Percentiles rank a stretch among this genome's conserved stretches.
These are phyloP conservation scores for Phytophthora pinifolia DNA, from an alignment of 352 stramenopile species.

Conservation along the genomic window DNA sequence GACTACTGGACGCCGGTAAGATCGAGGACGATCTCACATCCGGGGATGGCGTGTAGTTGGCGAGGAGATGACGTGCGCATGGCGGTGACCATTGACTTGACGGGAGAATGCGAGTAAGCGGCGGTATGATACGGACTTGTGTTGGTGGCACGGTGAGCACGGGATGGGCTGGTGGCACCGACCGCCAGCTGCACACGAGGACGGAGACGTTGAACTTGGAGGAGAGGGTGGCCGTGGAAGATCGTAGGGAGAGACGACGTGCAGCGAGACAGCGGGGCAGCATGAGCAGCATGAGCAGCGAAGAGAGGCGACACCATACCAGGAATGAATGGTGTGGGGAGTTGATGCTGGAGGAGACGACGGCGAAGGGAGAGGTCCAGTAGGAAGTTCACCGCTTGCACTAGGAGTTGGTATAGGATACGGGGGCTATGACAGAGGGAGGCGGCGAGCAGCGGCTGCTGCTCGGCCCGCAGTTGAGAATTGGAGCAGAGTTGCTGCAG, in stretches of 20 bases:
- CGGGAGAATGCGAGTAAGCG: no score
- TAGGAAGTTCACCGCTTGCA: conserved; percentile 1
- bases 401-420: background rate
- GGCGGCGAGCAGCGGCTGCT: background rate
- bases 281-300: no score
- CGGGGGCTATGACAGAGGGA: background rate
- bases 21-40: conserved; percentile 4
- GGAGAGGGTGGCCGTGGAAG: no score
- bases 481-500: background rate
- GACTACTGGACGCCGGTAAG: conserved; percentile 1
- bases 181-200: background rate
- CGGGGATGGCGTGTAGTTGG: background rate
- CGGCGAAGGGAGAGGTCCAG: background rate
- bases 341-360: no score
- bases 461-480: background rate
- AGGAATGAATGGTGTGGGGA: no score
- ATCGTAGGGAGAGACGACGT: background rate
- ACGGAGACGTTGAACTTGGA: background rate
- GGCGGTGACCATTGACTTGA: no score
- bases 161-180: background rate
- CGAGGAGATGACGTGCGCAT: no score
- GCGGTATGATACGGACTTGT: no score
- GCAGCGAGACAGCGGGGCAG: background rate
- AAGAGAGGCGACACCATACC: no score
- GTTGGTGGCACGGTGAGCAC: background rate